Conservation (phyloP, 23 red algal genomes). For the Rhodosorus marinus region DNA sequence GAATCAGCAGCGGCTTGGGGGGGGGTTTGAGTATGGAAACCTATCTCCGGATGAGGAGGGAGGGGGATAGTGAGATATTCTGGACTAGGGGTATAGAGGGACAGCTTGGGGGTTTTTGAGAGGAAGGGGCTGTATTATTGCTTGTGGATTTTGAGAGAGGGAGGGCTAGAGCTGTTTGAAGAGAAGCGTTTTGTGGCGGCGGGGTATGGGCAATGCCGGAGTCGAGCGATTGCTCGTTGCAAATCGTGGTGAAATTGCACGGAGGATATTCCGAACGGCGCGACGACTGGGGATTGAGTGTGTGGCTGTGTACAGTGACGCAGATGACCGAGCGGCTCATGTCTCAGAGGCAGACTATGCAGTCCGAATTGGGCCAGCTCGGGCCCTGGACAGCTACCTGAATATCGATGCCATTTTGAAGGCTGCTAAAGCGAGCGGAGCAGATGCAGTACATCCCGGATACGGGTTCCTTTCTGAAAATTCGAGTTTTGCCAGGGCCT, state of each 20-base stretch:
- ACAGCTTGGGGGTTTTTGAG: no score
- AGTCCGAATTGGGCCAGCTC: constrained; percentile 60
- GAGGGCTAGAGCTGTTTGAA: no score
- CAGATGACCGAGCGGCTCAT: constrained; percentile 54
- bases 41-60: no score
- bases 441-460: constrained; percentile 76
- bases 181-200: no score
- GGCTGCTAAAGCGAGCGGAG: constrained; percentile 33
- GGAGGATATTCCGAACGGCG: constrained; percentile 74
- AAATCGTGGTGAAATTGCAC: constrained; percentile 94
- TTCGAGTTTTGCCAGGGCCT: constrained; percentile 68
- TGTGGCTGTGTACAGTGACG: constrained; percentile 67
- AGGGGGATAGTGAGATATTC: no score
- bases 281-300: constrained; percentile 55
- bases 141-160: no score
- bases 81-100: no score
- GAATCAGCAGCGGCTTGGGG: no score
- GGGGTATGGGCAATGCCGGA: no score
- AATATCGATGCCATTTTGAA: constrained; percentile 46
- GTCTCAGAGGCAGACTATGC: constrained; percentile 59
- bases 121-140: no score
- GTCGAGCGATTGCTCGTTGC: constrained; percentile 40
- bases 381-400: constrained; percentile 45
- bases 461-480: constrained; percentile 96
- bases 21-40: no score